Conservation (phyloP, 108 stramenopile genomes). For the Nitzschia palea region DNA sequence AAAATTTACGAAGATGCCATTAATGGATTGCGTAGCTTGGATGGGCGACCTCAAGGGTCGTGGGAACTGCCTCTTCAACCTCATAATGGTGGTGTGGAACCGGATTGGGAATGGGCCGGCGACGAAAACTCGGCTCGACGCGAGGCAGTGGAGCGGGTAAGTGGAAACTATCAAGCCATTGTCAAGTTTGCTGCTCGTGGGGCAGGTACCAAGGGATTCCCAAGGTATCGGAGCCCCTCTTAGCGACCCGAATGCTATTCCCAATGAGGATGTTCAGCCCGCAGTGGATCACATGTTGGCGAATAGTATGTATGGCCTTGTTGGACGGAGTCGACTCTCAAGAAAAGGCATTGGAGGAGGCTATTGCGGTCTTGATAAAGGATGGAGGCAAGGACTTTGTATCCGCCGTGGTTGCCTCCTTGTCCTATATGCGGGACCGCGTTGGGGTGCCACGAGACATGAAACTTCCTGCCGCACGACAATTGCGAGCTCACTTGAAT, state of each 20-base stretch:
- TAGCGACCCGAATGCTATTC: constrained; percentile 83
- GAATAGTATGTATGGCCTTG: constrained; percentile 61
- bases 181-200: constrained; percentile 88
- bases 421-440: constrained; percentile 88
- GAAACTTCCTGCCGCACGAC: constrained; percentile 86
- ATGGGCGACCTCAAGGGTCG: constrained; percentile 51
- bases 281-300: constrained; percentile 65
- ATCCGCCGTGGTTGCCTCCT: constrained; percentile 45
- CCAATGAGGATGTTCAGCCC: constrained; percentile 56
- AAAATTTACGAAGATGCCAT: constrained; percentile 65
- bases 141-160: constrained; percentile 83
- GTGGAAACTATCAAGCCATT: constrained; percentile 75
- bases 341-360: constrained; percentile 32
- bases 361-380: constrained; percentile 43
- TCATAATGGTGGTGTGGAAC: constrained; percentile 77
- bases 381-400: constrained; percentile 56
- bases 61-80: constrained; percentile 76
- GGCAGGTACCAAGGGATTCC: constrained; percentile 79
- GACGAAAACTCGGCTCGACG: constrained; percentile 68
- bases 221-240: constrained; percentile 78
- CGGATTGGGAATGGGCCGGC: constrained; percentile 72
- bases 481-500: constrained; percentile 80
- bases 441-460: constrained; percentile 94
- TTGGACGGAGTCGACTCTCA: constrained; percentile 49
- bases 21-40: constrained; percentile 52